Evolutionary conservation across 139 green algal species (phyloP), one percentile per base, ranked within the genome.

Genomic region (Chlamydomonas eustigma): DNA sequence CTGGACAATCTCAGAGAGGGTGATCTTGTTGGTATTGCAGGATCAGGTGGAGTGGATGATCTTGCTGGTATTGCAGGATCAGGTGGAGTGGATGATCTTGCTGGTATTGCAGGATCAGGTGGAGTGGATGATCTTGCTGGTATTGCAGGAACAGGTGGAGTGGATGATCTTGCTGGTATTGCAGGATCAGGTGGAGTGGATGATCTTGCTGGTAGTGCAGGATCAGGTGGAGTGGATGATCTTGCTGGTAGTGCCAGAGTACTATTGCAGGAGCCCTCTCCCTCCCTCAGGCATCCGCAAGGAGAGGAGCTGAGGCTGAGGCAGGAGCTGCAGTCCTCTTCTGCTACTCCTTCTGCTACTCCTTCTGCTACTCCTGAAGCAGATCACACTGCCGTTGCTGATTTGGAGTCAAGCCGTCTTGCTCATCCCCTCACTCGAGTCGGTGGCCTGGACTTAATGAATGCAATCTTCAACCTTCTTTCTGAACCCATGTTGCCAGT

Each of bases 381-480:
- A 58, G 44, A 12, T 58, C 44, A 12, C 44, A 18, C 44, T 18
- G 44, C 44, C 12, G 44, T 18, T 18, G 44, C 44, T 28, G 44
- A 12, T 18, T 18, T 18, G 12, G 12, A 18, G 12, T n/a, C n/a
- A n/a, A n/a, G n/a, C n/a, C n/a, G n/a, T n/a, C n/a, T n/a, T n/a
- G 12, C 12, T 18, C 44, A 58, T 18, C 44, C 44, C 12, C 44
- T 58, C 12, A 18, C 12, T 12, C 18, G 12, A 28, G 69, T 58
- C 12, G 44, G 44, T 25, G 6, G n/a, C 4, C n/a, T 37, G 52
- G 77, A 90, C 39, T 4, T 90, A 8, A 64, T 81, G 0, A 72
- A 83, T 4, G 78, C 80, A 28, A 73, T 93, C 77, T 88, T 85
- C 65, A 25, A 4, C 2, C 58, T 86, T 67, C 74, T 92, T 75